A percentile compares a stretch with the other conserved stretches of the same genome.
These are phyloP conservation scores for Exophiala phaeomuriformis DNA, from an alignment of 2,329 filamentous ascomycete genomes.

Conservation along the genomic window DNA sequence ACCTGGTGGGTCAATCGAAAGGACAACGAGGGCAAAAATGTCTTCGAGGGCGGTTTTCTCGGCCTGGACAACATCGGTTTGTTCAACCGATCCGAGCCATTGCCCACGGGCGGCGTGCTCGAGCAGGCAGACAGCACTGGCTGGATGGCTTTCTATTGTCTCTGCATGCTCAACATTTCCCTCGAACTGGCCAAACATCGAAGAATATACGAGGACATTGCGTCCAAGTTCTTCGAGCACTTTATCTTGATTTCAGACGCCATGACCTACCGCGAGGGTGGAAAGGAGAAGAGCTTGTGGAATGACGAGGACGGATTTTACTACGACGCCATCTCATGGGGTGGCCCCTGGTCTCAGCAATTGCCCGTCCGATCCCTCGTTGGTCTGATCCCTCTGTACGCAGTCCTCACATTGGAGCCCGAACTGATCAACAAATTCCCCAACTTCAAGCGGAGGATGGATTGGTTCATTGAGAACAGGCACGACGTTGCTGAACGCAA, in stretches of 20 bases:
- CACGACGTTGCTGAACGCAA: slow-evolving; percentile 84
- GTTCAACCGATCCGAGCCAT: slow-evolving; percentile 91
- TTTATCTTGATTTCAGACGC: slow-evolving; percentile 97
- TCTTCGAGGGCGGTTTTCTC: slow-evolving; percentile 93
- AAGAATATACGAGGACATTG: slow-evolving; percentile 89
- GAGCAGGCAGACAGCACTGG: slow-evolving; percentile 97
- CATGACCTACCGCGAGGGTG: slow-evolving; percentile 73
- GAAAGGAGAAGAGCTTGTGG: slow-evolving; percentile 78
- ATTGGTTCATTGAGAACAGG: slow-evolving; percentile 89
- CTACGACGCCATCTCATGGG: slow-evolving; percentile 96
- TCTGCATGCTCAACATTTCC: slow-evolving; percentile 95
- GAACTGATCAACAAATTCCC: slow-evolving; percentile 88
- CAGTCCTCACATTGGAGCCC: slow-evolving; percentile 84
- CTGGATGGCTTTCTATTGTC: slow-evolving; percentile 97
- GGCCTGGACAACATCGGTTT: slow-evolving; percentile 95
- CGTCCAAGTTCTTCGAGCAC: slow-evolving; percentile 97
- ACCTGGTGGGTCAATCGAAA: slow-evolving; percentile 99
- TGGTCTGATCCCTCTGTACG: slow-evolving; percentile 86
- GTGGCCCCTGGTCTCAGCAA: slow-evolving; percentile 86
- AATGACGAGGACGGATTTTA: slow-evolving; percentile 95
- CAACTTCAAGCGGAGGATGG: slow-evolving; percentile 81
- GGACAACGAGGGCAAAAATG: slow-evolving; percentile 87
- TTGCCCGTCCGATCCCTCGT: slow-evolving; percentile 87
- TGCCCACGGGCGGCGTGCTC: slow-evolving; percentile 85
- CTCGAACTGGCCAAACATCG: slow-evolving; percentile 92